phyloP scores from a whole-genome alignment of 768 basidiomycete species.

The Tubosaeta sp. region DNA sequence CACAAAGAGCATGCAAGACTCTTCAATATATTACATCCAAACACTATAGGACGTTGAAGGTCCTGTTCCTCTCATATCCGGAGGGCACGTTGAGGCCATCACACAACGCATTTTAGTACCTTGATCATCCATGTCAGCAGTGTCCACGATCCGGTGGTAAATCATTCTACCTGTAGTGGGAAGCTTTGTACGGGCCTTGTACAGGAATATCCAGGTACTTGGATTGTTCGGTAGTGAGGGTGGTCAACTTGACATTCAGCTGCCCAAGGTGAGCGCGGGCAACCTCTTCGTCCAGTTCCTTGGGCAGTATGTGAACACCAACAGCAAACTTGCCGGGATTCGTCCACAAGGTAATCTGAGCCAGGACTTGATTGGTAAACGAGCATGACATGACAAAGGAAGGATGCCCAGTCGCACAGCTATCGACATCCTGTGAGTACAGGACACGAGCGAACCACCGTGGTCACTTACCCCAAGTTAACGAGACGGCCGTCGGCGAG shows the following conservation, averaged over 20 bases:
- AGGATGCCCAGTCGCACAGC: slow-evolving; percentile 96
- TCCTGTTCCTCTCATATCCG: slow-evolving; percentile 50
- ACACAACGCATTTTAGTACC: slow-evolving; percentile 31
- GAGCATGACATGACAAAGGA: slow-evolving; percentile 99
- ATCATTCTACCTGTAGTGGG: slow-evolving; percentile 55
- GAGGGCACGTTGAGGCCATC: slow-evolving; percentile 81
- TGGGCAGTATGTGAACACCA: slow-evolving; percentile 98
- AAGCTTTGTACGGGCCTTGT: slow-evolving; percentile 74
- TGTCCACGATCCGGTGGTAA: neutral
- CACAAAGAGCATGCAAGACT: slow-evolving; percentile 34
- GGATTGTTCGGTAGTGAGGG: slow-evolving; percentile 68
- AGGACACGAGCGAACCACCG: neutral
- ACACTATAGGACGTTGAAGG: slow-evolving; percentile 60
- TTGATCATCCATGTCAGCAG: slow-evolving; percentile 8
- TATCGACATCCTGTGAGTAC: slow-evolving; percentile 24
- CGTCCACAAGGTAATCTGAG: slow-evolving; percentile 98
- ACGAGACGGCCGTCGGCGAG: slow-evolving; percentile 99
- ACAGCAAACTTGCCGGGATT: slow-evolving; percentile 88
- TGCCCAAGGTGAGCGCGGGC: slow-evolving; percentile 91
- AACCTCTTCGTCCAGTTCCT: slow-evolving; percentile 98
- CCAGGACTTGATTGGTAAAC: slow-evolving; percentile 97
- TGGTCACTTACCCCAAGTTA: slow-evolving; percentile 76
- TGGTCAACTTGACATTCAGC: slow-evolving; percentile 92
- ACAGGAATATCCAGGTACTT: slow-evolving; percentile 88
- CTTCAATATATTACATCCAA: slow-evolving; percentile 48